phyloP scores from a whole-genome alignment of 352 stramenopile genomes.

The Pythium sukuiense region DNA sequence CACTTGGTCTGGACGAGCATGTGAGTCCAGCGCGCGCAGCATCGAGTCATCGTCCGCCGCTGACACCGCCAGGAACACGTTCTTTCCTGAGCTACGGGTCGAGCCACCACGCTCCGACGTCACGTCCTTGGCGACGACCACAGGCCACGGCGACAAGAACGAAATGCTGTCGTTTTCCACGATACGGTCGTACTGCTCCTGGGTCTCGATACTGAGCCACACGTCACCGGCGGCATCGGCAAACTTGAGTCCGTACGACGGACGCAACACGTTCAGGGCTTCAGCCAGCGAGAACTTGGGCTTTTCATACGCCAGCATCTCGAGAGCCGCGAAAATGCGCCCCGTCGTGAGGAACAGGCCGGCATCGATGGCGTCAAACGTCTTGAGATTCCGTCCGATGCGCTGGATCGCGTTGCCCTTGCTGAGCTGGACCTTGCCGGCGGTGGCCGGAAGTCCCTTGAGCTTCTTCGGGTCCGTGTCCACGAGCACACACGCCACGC shows the following conservation, averaged over 20 bases:
- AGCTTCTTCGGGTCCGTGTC: slow-evolving; percentile 68
- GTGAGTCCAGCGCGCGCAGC: slow-evolving; percentile 61
- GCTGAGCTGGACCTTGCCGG: slow-evolving; percentile 66
- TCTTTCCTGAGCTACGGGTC: slow-evolving; percentile 43
- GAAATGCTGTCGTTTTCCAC: slow-evolving; percentile 57
- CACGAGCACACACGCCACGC: slow-evolving; percentile 72
- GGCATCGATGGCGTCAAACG: slow-evolving; percentile 77
- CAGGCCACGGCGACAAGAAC: slow-evolving; percentile 66
- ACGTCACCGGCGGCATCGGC: slow-evolving; percentile 55
- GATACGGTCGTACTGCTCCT: slow-evolving; percentile 62
- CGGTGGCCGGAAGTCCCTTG: slow-evolving; percentile 55
- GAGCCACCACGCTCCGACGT: slow-evolving; percentile 7
- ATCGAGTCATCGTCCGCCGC: slow-evolving; percentile 74
- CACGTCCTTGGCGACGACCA: slow-evolving; percentile 75
- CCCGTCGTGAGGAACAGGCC: slow-evolving; percentile 73
- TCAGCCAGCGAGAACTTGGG: slow-evolving; percentile 84
- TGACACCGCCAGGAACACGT: slow-evolving; percentile 78
- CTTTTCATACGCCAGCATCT: slow-evolving; percentile 83
- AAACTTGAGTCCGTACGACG: slow-evolving; percentile 78
- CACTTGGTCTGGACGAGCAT: slow-evolving; percentile 44
- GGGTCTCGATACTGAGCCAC: slow-evolving; percentile 82
- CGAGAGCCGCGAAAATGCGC: slow-evolving; percentile 73
- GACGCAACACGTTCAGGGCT: slow-evolving; percentile 77
- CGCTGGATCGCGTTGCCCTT: slow-evolving; percentile 52
- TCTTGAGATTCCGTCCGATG: slow-evolving; percentile 69